Evolutionary conservation across 495 filamentous ascomycete species (phyloP), one percentile per base, ranked within the genome.

Genomic region (Aspergillus indologenus): DNA sequence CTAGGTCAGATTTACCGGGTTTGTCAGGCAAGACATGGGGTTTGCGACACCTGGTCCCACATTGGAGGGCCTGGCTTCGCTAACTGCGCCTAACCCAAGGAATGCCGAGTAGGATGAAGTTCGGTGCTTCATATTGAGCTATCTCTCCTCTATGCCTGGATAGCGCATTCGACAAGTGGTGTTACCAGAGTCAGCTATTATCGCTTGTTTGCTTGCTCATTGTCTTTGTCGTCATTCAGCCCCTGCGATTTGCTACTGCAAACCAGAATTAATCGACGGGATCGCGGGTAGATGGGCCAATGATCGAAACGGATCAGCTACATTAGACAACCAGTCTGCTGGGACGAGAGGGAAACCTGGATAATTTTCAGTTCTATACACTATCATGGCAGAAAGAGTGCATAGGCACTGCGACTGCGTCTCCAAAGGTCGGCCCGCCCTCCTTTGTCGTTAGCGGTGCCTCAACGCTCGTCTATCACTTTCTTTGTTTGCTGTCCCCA

Each of bases 341-440:
- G 23, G 47, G 17, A 0, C 15, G 15, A 26, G 48, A 26, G 3
- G 48, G 17, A 17, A n/a, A 4, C 47, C 23, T 29, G 23, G 18
- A n/a, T 18, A 44, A 15, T 42, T 50, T 40, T n/a, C 42, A 45
- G 22, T 48, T 49, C 45, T 54, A 52, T 58, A 26, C 51, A 21
- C 44, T 42, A 45, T 29, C 26, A 4, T 3, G 26, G 26, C n/a
- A n/a, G n/a, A n/a, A n/a, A n/a, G 9, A 29, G 26, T 29, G 26
- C 26, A 3, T 29, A 34, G 53, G 18, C 40, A 21, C 29, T 53
- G 46, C 49, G 22, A 47, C 53, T 50, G 22, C n/a, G n/a, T n/a
- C n/a, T n/a, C n/a, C 31, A 53, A n/a, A 42, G 40, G 6, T 15
- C 21, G n/a, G 26, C 20, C 40, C 18, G 34, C 54, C 54, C 56